phyloP scores from a whole-genome alignment of 306 rosid genomes.

The Pueraria montana region DNA sequence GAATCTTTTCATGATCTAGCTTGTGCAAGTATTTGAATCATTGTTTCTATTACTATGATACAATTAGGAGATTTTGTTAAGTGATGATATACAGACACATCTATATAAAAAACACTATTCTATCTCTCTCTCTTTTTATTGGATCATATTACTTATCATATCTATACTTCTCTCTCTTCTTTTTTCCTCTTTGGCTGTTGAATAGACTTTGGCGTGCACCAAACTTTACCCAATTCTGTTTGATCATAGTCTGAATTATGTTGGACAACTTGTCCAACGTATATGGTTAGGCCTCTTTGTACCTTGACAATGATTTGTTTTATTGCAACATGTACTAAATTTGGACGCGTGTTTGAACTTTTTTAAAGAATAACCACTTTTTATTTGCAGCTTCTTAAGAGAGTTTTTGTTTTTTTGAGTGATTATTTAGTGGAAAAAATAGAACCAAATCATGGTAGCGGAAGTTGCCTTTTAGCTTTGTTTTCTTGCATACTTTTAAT shows the following conservation, averaged over 20 bases:
- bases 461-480: constrained; percentile 8
- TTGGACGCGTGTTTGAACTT: background rate
- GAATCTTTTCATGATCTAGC: constrained; percentile 30
- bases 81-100: too few species aligned
- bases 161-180: too few species aligned
- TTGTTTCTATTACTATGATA: constrained; percentile 1
- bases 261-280: background rate
- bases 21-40: constrained; percentile 11
- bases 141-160: too few species aligned
- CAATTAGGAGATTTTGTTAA: background rate
- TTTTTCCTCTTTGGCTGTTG: background rate
- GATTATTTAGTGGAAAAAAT: background rate
- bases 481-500: background rate
- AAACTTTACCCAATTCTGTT: background rate
- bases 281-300: constrained; percentile 13
- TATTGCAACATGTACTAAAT: constrained; percentile 27
- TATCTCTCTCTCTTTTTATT: too few species aligned
- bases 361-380: background rate
- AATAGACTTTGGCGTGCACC: too few species aligned
- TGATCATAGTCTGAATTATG: constrained; percentile 28
- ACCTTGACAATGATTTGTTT: background rate
- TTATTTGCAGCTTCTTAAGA: background rate
- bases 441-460: background rate
- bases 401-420: background rate
- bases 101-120: too few species aligned